Evolutionary conservation across 257 asterid genomes (phyloP), one percentile per base, ranked within the genome.

Genomic region (Nicotiana noctiflora): DNA sequence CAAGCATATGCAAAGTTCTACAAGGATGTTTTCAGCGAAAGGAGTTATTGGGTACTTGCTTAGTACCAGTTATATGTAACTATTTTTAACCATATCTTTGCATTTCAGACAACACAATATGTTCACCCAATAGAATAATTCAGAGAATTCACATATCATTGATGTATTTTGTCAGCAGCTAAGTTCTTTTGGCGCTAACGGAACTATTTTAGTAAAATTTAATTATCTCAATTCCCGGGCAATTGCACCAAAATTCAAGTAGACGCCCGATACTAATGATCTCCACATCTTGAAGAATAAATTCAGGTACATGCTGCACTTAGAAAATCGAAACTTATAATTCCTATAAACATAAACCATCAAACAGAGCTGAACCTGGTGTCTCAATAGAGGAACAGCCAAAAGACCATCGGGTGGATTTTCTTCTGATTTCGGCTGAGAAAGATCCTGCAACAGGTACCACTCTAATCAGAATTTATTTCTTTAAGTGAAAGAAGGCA

Each of bases 381-480:
- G 98, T 84, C 93, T 93, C 85, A 95, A 87, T 76, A 95, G 87
- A 82, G 93, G 89, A 83, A 93, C 98, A 34, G 98, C 90, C 88
- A 95, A 82, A 82, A 84, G 75, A 65, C 98, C 98, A 81, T 91
- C 95, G 49, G 98, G 97, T 23, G 94, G 94, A 84, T 72, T 81
- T 23, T 95, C 95, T 89, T 95, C 98, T 77, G 86, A 84, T 84
- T 83, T 91, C 81, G 98, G 97, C 89, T 89, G 97, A 25, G 93
- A 88, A 87, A 93, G 89, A 86, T 86, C 90, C 92, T 89, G 86
- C 63, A 80, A 51, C 61, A 74, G 40, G 25, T 74, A 74, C 15
- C 25, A 49, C 40, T 74, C 40, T 10, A 57, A 49, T 49, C 25
- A 74, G 14, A 70, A 72, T 72, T 70, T 70, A 70, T 53, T 46